phyloP scores from a whole-genome alignment of 805 yeast species.

The Tetrapisispora iriomotensis region DNA sequence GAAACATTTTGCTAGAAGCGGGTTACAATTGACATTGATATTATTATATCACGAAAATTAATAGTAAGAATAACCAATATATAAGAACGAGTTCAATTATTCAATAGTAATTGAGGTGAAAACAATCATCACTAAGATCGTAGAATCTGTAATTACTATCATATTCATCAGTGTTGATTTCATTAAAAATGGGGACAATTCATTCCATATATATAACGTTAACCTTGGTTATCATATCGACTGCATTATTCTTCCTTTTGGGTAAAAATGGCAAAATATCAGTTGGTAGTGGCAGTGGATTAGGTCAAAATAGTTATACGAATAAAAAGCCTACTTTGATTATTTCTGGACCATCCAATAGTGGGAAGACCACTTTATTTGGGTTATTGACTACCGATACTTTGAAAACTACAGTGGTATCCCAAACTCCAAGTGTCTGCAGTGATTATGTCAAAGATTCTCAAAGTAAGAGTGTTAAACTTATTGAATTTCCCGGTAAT shows the following conservation, averaged over 20 bases:
- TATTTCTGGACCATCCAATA: slow-evolving; percentile 51
- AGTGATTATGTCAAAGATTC: slow-evolving; percentile 9
- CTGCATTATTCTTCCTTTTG: not conserved
- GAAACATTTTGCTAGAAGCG: too few species aligned
- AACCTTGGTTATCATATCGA: not conserved
- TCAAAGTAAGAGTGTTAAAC: slow-evolving; percentile 33
- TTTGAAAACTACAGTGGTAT: slow-evolving; percentile 36
- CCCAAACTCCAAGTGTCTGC: slow-evolving; percentile 39
- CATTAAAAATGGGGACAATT: not conserved
- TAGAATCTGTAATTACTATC: too few species aligned
- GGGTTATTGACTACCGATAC: slow-evolving; percentile 21
- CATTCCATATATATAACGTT: not conserved
- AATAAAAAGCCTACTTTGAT: slow-evolving; percentile 41
- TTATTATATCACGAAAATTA: too few species aligned
- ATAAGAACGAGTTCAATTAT: too few species aligned
- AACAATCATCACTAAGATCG: too few species aligned
- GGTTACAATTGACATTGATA: too few species aligned
- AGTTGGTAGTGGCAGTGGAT: not conserved
- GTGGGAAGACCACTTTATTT: slow-evolving; percentile 51
- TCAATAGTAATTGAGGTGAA: too few species aligned
- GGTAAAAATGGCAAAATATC: not conserved
- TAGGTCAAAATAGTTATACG: not conserved
- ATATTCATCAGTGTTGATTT: not conserved
- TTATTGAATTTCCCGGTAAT: slow-evolving; percentile 88
- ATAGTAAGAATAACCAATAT: too few species aligned